A percentile compares a stretch with the other conserved stretches of the same genome.
phyloP scores from a whole-genome alignment of 306 rosid genomes.

The Biancaea sappan region DNA sequence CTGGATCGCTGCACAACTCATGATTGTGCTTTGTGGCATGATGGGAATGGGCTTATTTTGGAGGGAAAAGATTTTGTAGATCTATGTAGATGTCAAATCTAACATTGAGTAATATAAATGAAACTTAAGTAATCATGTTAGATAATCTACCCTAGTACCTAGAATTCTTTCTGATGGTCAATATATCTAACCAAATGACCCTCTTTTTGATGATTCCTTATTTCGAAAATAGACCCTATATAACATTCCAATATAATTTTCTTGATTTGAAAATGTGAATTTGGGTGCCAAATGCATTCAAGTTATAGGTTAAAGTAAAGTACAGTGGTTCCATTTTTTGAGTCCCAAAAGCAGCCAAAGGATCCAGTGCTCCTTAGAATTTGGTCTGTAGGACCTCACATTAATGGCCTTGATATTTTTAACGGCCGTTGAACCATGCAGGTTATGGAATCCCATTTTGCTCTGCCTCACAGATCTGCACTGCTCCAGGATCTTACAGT shows the following conservation, averaged over 20 bases:
- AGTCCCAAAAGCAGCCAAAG: slow-evolving; percentile 2
- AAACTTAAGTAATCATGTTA: neutral
- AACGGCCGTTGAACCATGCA: slow-evolving; percentile 40
- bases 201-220: slow-evolving; percentile 1
- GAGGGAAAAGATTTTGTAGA: neutral
- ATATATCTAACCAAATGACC: neutral
- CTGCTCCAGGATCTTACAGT: slow-evolving; percentile 33
- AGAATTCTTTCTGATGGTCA: neutral
- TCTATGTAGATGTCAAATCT: neutral
- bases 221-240: slow-evolving; percentile 8
- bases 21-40: neutral
- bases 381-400: slow-evolving; percentile 19
- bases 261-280: neutral
- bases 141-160: neutral
- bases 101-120: neutral
- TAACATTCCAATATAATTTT: neutral
- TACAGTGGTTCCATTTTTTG: neutral
- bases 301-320: neutral
- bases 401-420: slow-evolving; percentile 21
- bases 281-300: neutral
- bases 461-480: slow-evolving; percentile 41
- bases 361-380: neutral
- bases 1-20: neutral
- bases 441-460: slow-evolving; percentile 45
- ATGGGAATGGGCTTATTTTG: neutral